Conservation (phyloP, 108 stramenopile species). For the Pseudonitzschia multiseries region DNA sequence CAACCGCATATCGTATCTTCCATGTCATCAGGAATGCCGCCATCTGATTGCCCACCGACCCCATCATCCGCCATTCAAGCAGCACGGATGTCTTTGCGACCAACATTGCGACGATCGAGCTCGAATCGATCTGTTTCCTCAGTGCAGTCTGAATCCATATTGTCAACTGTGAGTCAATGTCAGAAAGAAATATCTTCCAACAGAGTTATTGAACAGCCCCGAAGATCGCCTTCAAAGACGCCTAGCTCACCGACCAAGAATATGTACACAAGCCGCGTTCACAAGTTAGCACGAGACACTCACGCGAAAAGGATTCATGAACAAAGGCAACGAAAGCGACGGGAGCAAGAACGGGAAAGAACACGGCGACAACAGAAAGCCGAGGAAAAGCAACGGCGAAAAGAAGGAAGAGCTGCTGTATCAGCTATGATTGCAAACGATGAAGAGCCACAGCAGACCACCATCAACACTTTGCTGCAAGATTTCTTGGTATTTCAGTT, state of each 20-base stretch:
- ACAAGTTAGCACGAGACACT: not conserved
- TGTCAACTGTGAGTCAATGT: not conserved
- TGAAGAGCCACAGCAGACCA: not conserved
- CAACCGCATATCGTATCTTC: not conserved
- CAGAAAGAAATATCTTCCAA: not conserved
- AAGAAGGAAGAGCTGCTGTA: constrained; percentile 1
- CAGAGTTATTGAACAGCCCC: not conserved
- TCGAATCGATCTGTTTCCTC: constrained; percentile 13
- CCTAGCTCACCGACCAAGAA: not conserved
- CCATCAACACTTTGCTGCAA: not conserved
- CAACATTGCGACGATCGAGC: not conserved
- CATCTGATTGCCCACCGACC: not conserved
- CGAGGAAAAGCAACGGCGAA: constrained; percentile 8
- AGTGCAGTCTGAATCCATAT: constrained; percentile 7
- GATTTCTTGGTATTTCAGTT: constrained; percentile 1
- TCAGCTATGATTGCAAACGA: not conserved
- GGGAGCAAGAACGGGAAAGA: not conserved
- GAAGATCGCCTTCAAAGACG: not conserved
- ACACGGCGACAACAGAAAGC: constrained; percentile 11
- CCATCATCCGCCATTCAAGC: constrained; percentile 12
- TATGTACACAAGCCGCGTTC: not conserved
- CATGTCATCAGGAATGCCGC: not conserved
- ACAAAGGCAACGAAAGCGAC: not conserved
- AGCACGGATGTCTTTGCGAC: constrained; percentile 17
- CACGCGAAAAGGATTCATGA: not conserved